These are phyloP conservation scores for Pinus tabuliformis DNA, from an alignment of 75 land plant species.

Conservation along the genomic window DNA sequence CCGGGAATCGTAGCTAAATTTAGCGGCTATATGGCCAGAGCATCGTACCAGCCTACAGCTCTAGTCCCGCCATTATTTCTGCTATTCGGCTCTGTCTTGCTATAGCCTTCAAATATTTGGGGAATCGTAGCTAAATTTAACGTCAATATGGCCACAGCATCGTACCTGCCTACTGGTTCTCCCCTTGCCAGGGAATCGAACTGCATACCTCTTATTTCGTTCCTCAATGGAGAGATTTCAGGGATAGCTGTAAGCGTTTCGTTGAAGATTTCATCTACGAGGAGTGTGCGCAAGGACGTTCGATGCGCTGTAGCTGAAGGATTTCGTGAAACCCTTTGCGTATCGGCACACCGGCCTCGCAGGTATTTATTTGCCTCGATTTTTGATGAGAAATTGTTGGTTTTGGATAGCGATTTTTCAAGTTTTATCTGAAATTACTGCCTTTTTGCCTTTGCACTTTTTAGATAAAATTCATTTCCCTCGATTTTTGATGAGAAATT, in stretches of 20 bases:
- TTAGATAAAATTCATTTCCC: no score
- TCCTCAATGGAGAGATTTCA: no score
- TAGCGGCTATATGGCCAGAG: no score
- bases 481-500: no score
- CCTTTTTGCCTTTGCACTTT: no score
- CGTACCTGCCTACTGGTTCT: not conserved
- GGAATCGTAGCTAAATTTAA: not conserved
- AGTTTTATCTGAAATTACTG: no score
- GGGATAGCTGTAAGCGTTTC: not conserved
- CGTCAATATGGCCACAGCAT: not conserved
- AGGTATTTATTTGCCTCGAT: not conserved
- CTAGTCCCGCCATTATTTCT: not conserved
- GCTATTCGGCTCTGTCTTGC: not conserved
- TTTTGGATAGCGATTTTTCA: no score
- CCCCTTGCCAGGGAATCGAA: not conserved
- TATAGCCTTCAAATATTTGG: not conserved
- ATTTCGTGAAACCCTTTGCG: not conserved
- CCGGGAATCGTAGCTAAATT: no score
- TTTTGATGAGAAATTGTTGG: no score
- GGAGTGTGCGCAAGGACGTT: not conserved
- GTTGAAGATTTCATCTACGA: not conserved
- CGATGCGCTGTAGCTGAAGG: not conserved
- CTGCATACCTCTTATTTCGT: not conserved
- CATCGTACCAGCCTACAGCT: not conserved
- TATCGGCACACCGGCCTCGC: not conserved